Evolutionary conservation across 2,329 filamentous ascomycete species (phyloP).

Genomic region (Aureobasidium subglaciale): DNA sequence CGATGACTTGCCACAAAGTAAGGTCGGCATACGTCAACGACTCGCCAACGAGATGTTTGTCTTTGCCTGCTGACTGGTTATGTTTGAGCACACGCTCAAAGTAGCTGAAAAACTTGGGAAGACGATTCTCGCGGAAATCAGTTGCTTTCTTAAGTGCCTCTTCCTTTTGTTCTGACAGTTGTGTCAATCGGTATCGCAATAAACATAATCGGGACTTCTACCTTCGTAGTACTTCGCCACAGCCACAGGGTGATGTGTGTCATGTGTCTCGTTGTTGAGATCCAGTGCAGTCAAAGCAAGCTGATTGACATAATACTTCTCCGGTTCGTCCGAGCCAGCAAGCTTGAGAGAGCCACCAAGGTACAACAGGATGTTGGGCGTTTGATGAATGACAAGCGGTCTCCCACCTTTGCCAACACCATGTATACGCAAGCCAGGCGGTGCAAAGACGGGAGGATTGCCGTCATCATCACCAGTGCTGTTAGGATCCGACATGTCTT

Average conservation of each 20-base stretch:
- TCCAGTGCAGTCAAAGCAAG: slow-evolving; percentile 65
- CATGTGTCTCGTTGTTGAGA: slow-evolving; percentile 64
- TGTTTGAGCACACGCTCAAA: slow-evolving; percentile 59
- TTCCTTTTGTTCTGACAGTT: slow-evolving; percentile 54
- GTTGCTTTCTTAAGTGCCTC: slow-evolving; percentile 53
- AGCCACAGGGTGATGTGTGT: slow-evolving; percentile 67
- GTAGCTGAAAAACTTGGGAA: slow-evolving; percentile 67
- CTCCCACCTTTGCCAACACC: slow-evolving; percentile 46
- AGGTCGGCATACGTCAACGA: slow-evolving; percentile 65
- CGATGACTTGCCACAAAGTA: slow-evolving; percentile 61
- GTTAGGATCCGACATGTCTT: slow-evolving; percentile 41
- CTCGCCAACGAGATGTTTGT: slow-evolving; percentile 58
- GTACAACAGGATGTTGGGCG: slow-evolving; percentile 66
- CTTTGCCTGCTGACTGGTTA: slow-evolving; percentile 50
- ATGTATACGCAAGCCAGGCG: slow-evolving; percentile 54
- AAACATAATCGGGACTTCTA: not conserved
- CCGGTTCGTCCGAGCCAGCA: slow-evolving; percentile 41
- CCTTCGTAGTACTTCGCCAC: slow-evolving; percentile 55
- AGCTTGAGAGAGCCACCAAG: slow-evolving; percentile 56
- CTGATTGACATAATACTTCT: slow-evolving; percentile 53
- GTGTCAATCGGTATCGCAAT: not conserved
- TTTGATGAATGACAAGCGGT: slow-evolving; percentile 58
- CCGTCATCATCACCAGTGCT: slow-evolving; percentile 40
- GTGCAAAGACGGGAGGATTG: slow-evolving; percentile 61
- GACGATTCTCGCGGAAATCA: slow-evolving; percentile 52